These are phyloP conservation scores for Phytophthora pinifolia DNA, from an alignment of 352 stramenopile genomes.

Conservation along the genomic window DNA sequence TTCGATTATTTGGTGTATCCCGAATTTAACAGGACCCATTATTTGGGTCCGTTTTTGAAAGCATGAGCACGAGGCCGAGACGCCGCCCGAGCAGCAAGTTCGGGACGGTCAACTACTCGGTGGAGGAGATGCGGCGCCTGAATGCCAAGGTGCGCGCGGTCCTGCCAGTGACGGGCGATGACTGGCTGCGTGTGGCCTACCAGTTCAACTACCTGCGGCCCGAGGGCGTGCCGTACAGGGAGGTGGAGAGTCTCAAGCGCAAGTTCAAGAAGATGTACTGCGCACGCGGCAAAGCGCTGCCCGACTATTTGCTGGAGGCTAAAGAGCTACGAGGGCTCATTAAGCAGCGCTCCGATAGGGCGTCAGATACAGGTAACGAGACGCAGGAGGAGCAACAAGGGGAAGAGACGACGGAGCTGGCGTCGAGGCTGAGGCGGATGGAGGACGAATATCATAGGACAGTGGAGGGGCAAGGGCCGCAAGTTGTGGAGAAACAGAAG, in stretches of 20 bases:
- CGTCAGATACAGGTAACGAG: conserved; percentile 6
- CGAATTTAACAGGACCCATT: too few relatives aligned
- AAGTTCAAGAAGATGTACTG: conserved; percentile 83
- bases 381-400: conserved; percentile 3
- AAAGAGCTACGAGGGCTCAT: conserved; percentile 53
- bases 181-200: conserved; percentile 68
- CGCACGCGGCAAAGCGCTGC: conserved; percentile 30
- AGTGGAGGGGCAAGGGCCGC: conserved; percentile 12
- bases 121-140: conserved; percentile 66
- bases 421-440: conserved; percentile 38
- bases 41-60: too few relatives aligned
- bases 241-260: conserved; percentile 64
- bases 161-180: conserved; percentile 46
- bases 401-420: conserved; percentile 19
- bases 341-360: conserved; percentile 44
- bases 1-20: too few relatives aligned
- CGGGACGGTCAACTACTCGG: conserved; percentile 67
- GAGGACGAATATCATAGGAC: conserved; percentile 46
- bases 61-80: too few relatives aligned
- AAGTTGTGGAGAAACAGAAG: not conserved
- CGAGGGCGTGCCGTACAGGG: conserved; percentile 60
- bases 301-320: conserved; percentile 51
- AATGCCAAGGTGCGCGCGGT: conserved; percentile 60
- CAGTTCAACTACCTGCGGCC: conserved; percentile 68
- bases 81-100: conserved; percentile 57